phyloP scores from a whole-genome alignment of 2,329 filamentous ascomycete species.

The Aspergillus persii region DNA sequence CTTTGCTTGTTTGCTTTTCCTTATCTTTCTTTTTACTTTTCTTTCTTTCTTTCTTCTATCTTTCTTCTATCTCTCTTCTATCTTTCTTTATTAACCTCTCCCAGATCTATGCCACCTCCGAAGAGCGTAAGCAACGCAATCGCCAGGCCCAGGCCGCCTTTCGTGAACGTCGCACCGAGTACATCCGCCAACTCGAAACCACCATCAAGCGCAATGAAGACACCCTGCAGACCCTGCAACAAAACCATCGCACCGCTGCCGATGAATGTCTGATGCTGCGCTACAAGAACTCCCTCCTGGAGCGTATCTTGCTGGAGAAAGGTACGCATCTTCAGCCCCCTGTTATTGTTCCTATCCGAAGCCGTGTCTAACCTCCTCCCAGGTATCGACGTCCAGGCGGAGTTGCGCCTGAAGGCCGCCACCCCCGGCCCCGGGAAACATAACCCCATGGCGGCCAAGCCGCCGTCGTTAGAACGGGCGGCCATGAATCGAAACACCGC shows the following conservation, averaged over 20 bases:
- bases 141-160: constrained; percentile 96
- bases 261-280: constrained; percentile 98
- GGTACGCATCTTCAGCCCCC: constrained; percentile 51
- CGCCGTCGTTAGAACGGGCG: constrained; percentile 73
- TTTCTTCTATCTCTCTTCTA: constrained; percentile 9
- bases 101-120: constrained; percentile 96
- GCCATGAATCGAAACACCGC: constrained; percentile 75
- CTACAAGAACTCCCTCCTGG: constrained; percentile 95
- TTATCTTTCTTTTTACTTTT: background rate
- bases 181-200: constrained; percentile 98
- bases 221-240: constrained; percentile 85
- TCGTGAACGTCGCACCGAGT: constrained; percentile 92
- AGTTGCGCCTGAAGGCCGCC: constrained; percentile 87
- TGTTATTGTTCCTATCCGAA: background rate
- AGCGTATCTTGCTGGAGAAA: constrained; percentile 94
- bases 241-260: constrained; percentile 88
- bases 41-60: background rate
- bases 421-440: constrained; percentile 67
- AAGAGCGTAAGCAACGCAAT: constrained; percentile 97
- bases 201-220: constrained; percentile 97
- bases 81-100: constrained; percentile 14
- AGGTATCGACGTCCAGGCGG: constrained; percentile 97
- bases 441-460: constrained; percentile 67
- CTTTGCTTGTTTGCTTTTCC: no score
- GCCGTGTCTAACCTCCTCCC: constrained; percentile 8